Percentiles rank a stretch among this genome's conserved stretches.
phyloP scores from a whole-genome alignment of 208 protist species.

The Leishmania guyanensis region DNA sequence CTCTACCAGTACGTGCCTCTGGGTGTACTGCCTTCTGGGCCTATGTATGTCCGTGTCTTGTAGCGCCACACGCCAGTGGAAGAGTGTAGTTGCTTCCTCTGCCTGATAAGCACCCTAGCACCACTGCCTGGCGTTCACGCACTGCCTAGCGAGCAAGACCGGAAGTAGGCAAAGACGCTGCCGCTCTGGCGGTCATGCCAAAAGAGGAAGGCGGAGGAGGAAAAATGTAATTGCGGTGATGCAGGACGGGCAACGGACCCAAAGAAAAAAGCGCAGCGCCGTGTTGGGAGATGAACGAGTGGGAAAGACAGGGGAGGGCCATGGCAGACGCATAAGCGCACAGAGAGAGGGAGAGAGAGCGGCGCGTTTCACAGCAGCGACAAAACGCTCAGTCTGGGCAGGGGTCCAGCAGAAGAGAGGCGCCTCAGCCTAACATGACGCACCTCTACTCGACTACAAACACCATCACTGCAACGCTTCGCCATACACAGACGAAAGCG shows the following conservation, averaged over 20 bases:
- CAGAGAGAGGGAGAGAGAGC: not conserved
- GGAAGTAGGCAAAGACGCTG: not conserved
- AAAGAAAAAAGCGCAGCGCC: not conserved
- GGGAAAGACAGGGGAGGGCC: not conserved
- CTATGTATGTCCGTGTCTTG: conserved; percentile 1
- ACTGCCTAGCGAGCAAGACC: not conserved
- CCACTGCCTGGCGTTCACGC: not conserved
- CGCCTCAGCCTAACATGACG: not conserved
- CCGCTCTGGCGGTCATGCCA: not conserved
- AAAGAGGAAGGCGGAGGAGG: not conserved
- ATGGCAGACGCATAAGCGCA: not conserved
- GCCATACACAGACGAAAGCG: not conserved
- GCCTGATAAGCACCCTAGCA: not conserved
- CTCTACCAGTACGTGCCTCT: not conserved
- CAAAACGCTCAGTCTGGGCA: not conserved
- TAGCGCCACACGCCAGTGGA: not conserved
- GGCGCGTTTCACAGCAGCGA: not conserved
- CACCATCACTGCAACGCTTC: not conserved
- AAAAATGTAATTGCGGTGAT: not conserved
- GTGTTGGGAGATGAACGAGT: not conserved
- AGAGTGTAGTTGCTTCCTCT: not conserved
- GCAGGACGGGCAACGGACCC: not conserved
- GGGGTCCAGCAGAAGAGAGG: not conserved
- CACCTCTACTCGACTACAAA: not conserved
- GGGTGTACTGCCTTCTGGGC: not conserved